Evolutionary conservation across 129 eudicot species (phyloP), one percentile per base, ranked within the genome.

Genomic region (Gnaphalium uliginosum): DNA sequence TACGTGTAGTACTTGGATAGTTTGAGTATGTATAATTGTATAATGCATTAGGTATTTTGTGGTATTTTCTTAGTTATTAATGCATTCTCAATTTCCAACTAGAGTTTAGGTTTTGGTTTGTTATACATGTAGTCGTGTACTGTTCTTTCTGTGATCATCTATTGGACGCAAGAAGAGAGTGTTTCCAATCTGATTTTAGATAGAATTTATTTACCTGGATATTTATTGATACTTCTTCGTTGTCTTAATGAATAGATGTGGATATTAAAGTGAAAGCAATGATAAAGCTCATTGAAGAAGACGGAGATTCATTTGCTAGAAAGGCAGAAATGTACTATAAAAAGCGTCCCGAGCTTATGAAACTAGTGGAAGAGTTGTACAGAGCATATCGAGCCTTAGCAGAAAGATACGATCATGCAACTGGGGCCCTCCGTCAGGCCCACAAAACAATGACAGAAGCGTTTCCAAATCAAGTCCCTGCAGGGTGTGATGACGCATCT

Each of bases 311-410:
- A 53, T 93, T 93, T 80, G 96, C 98, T 57, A 80, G 91, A 87
- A 84, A 95, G 71, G 98, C 96, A 69, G 98, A 93, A 69, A 90
- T 93, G 98, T 93, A 90, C 76, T 90, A 88, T 72, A 90, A 93
- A 87, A 90, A 90, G 71, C 92, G 96, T 2, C 98, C 98, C 0
- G 98, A 93, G 85, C 96, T 90, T 58, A 90, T 93, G 98, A 90
- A 88, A 77, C 56, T 93, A 37, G 96, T 93, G 46, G 96, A 93
- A 83, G 98, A 93, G 78, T 85, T 93, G 71, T 93, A 93, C 59
- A 76, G 98, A 63, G 98, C 98, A 0, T 93, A 93, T 62, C 95
- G 97, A 53, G 93, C 98, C 9, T 77, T 93, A 81, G 98, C 96
- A 17, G 98, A 93, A 84, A 78, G 98, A 84, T 93, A 93, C 43